A percentile compares a stretch with the other conserved stretches of the same genome.
These are phyloP conservation scores for Eucalyptus sp. DNA, from an alignment of 345 rosid genomes.

Conservation along the genomic window DNA sequence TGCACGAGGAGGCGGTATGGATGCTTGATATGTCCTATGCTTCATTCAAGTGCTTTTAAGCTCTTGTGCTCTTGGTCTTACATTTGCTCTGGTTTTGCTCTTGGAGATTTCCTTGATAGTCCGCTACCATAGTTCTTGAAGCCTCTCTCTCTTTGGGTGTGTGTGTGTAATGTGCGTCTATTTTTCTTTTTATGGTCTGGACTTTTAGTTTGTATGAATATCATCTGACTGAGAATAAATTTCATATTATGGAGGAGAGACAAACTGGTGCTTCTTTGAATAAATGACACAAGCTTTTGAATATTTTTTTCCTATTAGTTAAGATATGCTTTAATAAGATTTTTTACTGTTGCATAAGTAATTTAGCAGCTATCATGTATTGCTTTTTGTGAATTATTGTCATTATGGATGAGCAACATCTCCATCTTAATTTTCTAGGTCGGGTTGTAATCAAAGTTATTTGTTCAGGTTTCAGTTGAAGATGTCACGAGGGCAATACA, in stretches of 20 bases:
- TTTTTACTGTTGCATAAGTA: background rate
- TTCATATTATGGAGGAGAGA: background rate
- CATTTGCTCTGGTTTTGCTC: background rate
- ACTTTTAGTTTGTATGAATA: background rate
- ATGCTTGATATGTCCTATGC: background rate
- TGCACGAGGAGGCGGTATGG: constrained; percentile 34
- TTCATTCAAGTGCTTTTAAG: background rate
- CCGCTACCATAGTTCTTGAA: background rate
- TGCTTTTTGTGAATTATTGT: background rate
- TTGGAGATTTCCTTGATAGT: background rate
- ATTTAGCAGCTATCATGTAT: background rate
- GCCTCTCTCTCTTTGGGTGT: background rate
- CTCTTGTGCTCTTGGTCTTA: background rate
- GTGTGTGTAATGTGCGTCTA: background rate
- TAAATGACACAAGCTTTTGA: background rate
- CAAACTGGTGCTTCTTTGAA: background rate
- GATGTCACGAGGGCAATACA: constrained; percentile 69
- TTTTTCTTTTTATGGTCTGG: background rate
- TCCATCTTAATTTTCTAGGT: background rate
- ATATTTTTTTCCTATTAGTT: background rate
- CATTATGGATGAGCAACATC: background rate
- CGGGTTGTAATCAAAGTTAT: background rate
- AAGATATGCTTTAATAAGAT: background rate
- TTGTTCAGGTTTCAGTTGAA: constrained; percentile 40
- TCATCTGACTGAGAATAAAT: background rate